A percentile compares a stretch with the other conserved stretches of the same genome.
Conservation (phyloP, 2,329 filamentous ascomycete genomes). For the Colletotrichum falcatum region DNA sequence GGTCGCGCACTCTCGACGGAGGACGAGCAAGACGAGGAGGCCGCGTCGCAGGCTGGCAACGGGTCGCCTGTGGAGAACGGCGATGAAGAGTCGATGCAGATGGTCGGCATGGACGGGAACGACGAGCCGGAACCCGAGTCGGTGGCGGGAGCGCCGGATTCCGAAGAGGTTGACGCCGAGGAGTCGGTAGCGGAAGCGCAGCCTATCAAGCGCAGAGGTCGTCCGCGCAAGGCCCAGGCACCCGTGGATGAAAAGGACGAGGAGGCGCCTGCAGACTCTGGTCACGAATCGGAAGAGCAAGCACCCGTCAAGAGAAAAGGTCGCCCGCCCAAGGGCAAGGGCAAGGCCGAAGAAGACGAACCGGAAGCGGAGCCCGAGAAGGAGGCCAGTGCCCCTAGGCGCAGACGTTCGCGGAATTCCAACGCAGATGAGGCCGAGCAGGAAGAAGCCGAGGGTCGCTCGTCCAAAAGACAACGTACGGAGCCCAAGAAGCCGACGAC, state of each 20-base stretch:
- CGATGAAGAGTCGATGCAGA: conserved; percentile 57
- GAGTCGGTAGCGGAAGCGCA: conserved; percentile 33
- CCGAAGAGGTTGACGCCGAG: conserved; percentile 43
- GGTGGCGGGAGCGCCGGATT: conserved; percentile 47
- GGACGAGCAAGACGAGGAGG: conserved; percentile 48
- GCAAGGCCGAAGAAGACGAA: conserved; percentile 40
- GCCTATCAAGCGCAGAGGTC: conserved; percentile 33
- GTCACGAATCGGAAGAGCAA: conserved; percentile 44
- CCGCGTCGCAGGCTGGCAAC: conserved; percentile 41
- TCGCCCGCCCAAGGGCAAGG: conserved; percentile 41
- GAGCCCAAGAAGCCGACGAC: conserved; percentile 31
- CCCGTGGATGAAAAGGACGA: conserved; percentile 34
- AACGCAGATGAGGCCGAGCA: conserved; percentile 32
- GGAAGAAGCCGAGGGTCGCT: conserved; percentile 38
- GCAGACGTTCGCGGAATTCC: conserved; percentile 40
- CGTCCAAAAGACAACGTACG: conserved; percentile 42
- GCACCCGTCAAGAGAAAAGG: conserved; percentile 21
- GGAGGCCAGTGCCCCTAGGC: conserved; percentile 19
- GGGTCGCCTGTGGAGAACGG: conserved; percentile 46
- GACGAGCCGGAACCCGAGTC: conserved; percentile 47
- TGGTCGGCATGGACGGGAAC: conserved; percentile 50
- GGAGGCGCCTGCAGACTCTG: conserved; percentile 38
- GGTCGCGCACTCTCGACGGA: conserved; percentile 44
- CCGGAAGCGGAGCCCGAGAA: conserved; percentile 41
- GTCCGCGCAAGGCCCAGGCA: conserved; percentile 32